These are phyloP conservation scores for Excoecaria cochinchinensis DNA, from an alignment of 345 rosid species.

Conservation along the genomic window DNA sequence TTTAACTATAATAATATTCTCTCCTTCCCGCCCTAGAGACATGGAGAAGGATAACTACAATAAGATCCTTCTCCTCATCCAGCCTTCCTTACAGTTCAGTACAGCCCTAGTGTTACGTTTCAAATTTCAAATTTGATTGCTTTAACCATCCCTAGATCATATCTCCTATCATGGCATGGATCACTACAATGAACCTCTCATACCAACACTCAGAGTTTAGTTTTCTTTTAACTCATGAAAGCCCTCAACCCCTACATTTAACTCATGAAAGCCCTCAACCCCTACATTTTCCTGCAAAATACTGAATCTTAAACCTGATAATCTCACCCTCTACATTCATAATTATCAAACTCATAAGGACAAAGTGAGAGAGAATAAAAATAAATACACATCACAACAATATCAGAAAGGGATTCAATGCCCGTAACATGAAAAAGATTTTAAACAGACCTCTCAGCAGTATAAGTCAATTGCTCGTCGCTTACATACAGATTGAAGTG, in stretches of 20 bases:
- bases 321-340: background rate
- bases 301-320: background rate
- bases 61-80: background rate
- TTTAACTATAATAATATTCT: background rate
- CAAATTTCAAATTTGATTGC: background rate
- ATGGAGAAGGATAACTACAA: background rate
- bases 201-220: background rate
- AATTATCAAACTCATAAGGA: background rate
- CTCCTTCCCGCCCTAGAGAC: background rate
- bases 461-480: conserved; percentile 75
- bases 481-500: conserved; percentile 62
- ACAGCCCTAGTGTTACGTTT: background rate
- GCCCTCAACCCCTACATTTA: no score
- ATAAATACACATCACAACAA: background rate
- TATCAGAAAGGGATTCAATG: background rate
- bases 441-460: conserved; percentile 63
- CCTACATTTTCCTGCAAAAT: background rate
- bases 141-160: background rate
- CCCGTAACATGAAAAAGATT: background rate
- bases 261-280: background rate
- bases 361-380: background rate
- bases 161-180: background rate
- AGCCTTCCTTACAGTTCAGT: background rate
- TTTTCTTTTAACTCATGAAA: background rate
- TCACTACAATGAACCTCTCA: background rate